These are phyloP conservation scores for Candida ascalaphidarum DNA, from an alignment of 805 yeast genomes.

Conservation along the genomic window DNA sequence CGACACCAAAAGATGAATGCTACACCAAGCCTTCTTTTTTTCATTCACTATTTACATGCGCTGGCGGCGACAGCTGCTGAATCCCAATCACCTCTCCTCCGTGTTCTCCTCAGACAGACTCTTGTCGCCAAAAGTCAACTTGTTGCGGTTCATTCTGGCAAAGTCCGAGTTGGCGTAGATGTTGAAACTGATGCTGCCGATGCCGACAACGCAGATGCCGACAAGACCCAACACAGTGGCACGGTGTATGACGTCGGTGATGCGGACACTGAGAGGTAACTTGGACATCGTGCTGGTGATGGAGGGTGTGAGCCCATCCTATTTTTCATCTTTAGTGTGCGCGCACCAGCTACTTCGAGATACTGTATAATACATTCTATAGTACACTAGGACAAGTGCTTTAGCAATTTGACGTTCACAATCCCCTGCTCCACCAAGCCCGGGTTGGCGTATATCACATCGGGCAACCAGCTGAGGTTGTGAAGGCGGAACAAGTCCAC, in stretches of 20 bases:
- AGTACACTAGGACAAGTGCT: constrained; percentile 23
- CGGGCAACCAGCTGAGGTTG: constrained; percentile 33
- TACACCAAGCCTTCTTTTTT: too few relatives aligned
- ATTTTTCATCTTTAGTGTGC: too few relatives aligned
- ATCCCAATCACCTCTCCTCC: too few relatives aligned
- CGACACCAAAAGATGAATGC: too few relatives aligned
- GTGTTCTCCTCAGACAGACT: too few relatives aligned
- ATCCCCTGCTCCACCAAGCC: constrained; percentile 25
- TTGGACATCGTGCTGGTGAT: constrained; percentile 4
- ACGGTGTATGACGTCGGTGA: constrained; percentile 36
- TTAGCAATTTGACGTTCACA: constrained; percentile 28
- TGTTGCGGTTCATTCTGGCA: constrained; percentile 31
- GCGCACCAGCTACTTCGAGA: too few relatives aligned
- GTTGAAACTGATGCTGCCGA: constrained; percentile 31
- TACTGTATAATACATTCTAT: too few relatives aligned
- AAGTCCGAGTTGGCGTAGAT: constrained; percentile 36
- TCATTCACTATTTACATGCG: too few relatives aligned
- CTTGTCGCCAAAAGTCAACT: constrained; percentile 29
- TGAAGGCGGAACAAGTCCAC: constrained; percentile 24
- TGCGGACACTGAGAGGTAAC: constrained; percentile 35
- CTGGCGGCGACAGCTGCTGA: too few relatives aligned
- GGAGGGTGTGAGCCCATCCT: too few relatives aligned
- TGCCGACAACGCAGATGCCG: constrained; percentile 33
- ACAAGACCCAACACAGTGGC: constrained; percentile 27
- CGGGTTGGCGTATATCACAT: constrained; percentile 32